Base-by-base conservation (phyloP, 345 rosid species). In the Melastoma malabathricum region DNA sequence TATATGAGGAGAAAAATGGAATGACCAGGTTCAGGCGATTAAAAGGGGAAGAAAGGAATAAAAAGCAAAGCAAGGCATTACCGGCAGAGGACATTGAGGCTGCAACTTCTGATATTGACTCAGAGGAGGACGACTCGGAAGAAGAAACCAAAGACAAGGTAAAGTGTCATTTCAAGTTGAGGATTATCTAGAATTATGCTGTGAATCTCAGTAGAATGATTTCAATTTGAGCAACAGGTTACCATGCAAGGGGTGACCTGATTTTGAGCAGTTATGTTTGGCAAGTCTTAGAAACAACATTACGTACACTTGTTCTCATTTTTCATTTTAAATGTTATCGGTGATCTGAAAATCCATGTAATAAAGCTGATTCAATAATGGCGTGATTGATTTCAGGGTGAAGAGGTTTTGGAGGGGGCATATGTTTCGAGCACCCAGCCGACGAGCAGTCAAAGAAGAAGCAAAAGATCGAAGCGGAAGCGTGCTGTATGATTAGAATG, bases 21-120 rank as follows among this genome's bases (percentile, higher is more conserved):
- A 60, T 59, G 44, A 50, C 55, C 89, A 92, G 98, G 75, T 79
- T 92, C 66, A 80, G 76, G 68, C 74, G 72, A 61, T 57, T 81
- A 52, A 87, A 79, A 67, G 93, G 83, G 16, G 76, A 72, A 70
- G 98, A 82, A 59, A 80, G 69, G 63, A 70, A 69, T 50, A 72
- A 66, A 64, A 76, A 65, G 57, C 57, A 59, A 62, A 59, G 65
- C 77, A 84, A 80, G 70, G 90, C 82, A 0, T 57, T 79, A 51
- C 63, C 72, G 7, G 56, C 65, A 61, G 92, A 72, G 51, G 71
- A 73, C 45, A 58, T 63, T 22, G 78, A 72, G 58, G 50, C 58
- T 51, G 19, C 68, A 57, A 71, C 74, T 62, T 63, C 82, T 49
- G 71, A 55, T 13, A 71, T 83, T 64, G 82, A 62, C 65, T 78